phyloP scores from a whole-genome alignment of 129 eudicot species.

The Smallanthus sonchifolius region DNA sequence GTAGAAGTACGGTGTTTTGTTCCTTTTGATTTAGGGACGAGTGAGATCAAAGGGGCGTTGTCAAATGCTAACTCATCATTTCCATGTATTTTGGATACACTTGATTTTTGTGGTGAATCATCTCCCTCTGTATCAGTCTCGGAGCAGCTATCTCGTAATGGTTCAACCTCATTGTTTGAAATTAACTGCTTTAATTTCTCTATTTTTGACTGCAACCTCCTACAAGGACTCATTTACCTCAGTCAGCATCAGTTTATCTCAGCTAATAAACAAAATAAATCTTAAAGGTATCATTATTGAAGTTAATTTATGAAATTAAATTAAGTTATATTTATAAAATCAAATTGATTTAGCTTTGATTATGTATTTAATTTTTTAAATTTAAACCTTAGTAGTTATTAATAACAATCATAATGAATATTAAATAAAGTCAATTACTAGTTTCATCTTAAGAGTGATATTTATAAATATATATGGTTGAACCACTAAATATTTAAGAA shows the following conservation, averaged over 20 bases:
- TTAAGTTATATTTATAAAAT: not conserved
- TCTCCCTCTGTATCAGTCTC: constrained; percentile 80
- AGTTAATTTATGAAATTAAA: not conserved
- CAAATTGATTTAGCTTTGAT: not conserved
- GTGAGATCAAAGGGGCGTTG: constrained; percentile 45
- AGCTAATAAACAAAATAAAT: constrained; percentile 9
- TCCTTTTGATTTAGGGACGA: constrained; percentile 33
- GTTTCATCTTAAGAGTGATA: not conserved
- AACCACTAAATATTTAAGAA: no score
- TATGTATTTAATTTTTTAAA: not conserved
- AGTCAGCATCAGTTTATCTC: constrained; percentile 4
- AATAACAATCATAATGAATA: not conserved
- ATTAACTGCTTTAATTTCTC: constrained; percentile 49
- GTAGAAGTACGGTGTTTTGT: constrained; percentile 21
- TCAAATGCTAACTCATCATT: constrained; percentile 37
- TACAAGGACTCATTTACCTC: constrained; percentile 27
- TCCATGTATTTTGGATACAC: constrained; percentile 30
- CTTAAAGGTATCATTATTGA: not conserved
- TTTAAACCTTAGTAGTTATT: no score
- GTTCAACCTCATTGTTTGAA: constrained; percentile 39
- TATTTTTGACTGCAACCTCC: constrained; percentile 62
- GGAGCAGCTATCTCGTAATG: constrained; percentile 64
- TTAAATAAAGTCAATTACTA: not conserved
- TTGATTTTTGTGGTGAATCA: constrained; percentile 36
- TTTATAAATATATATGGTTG: no score